Conservation (phyloP, 148 eudicot species). For the Rheum nobile region DNA sequence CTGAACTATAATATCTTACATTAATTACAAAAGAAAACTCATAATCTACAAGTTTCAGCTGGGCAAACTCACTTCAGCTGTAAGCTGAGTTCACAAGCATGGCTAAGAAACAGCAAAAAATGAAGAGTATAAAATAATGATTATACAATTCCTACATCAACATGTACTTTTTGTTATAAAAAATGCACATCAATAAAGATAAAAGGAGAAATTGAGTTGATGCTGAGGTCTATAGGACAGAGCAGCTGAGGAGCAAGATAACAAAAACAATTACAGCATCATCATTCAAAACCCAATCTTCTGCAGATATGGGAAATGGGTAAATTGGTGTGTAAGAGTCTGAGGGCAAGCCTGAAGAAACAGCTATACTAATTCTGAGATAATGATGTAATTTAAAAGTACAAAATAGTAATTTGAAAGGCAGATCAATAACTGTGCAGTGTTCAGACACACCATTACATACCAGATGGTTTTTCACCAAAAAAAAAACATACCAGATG, state of each 20-base stretch:
- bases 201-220: neutral
- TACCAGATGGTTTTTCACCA: neutral
- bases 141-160: neutral
- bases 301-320: conserved; percentile 2
- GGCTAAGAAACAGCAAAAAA: neutral
- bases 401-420: conserved; percentile 4
- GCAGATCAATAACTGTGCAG: neutral
- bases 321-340: neutral
- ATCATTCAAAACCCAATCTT: neutral
- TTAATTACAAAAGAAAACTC: too few relatives aligned
- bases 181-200: neutral
- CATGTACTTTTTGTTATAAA: neutral
- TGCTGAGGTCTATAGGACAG: neutral
- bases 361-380: conserved; percentile 5
- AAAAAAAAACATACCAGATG: neutral
- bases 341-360: neutral
- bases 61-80: neutral
- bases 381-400: neutral
- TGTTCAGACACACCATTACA: neutral
- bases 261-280: neutral
- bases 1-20: too few relatives aligned
- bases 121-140: neutral
- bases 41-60: too few relatives aligned
- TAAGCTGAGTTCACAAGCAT: neutral
- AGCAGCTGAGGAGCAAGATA: neutral